phyloP scores from a whole-genome alignment of 2,329 filamentous ascomycete species.

The Thelonectria olida region DNA sequence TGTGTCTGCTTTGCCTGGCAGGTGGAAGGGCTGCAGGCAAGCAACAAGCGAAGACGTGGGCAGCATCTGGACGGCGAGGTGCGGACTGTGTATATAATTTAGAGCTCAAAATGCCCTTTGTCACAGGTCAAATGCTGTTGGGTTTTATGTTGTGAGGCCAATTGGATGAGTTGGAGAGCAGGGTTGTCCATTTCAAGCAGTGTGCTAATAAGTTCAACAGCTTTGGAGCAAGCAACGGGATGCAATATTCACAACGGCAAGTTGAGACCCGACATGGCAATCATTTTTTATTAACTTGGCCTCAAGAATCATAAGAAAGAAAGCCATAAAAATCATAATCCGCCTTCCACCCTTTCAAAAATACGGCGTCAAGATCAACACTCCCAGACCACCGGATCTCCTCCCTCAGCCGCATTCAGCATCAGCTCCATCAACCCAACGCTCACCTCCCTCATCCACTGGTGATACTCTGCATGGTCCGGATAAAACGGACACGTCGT shows the following conservation, averaged over 20 bases:
- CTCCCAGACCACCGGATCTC: constrained; percentile 24
- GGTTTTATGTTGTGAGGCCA: constrained; percentile 5
- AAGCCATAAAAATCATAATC: neutral
- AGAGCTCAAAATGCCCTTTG: constrained; percentile 40
- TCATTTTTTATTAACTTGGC: neutral
- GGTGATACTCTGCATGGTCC: constrained; percentile 51
- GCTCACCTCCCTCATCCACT: constrained; percentile 54
- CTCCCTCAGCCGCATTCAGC: constrained; percentile 38
- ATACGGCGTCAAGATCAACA: constrained; percentile 28
- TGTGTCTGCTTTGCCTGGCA: constrained; percentile 6
- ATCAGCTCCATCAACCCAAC: constrained; percentile 60
- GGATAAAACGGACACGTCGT: constrained; percentile 56
- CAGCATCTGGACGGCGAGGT: constrained; percentile 28
- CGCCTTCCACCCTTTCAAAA: neutral
- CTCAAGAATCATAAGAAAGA: neutral
- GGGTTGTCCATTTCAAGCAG: neutral
- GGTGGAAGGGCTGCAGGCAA: neutral
- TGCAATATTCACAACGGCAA: no score
- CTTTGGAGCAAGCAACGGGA: no score
- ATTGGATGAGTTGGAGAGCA: neutral
- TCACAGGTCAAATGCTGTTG: constrained; percentile 27
- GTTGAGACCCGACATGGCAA: neutral
- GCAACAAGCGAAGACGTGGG: constrained; percentile 4
- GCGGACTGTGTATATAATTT: constrained; percentile 42
- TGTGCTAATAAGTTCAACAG: no score